Evolutionary conservation across 1,284 basidiomycete genomes (phyloP).

Genomic region (Malassezia dermatis): DNA sequence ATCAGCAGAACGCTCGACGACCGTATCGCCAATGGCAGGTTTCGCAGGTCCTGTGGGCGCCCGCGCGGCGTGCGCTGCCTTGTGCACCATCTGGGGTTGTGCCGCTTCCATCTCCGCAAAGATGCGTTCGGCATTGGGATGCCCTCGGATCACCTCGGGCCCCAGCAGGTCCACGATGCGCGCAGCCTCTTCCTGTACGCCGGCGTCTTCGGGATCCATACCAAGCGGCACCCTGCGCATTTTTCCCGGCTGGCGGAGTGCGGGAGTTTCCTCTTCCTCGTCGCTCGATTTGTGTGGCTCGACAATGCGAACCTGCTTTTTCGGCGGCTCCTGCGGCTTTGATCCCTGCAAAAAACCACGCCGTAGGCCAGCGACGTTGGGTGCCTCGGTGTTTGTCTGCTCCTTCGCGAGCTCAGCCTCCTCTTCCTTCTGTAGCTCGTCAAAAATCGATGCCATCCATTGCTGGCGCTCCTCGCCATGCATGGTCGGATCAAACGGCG

Average conservation of each 20-base stretch:
- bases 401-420: constrained; percentile 9
- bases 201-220: constrained; percentile 30
- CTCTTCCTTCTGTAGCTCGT: constrained; percentile 30
- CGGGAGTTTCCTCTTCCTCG: constrained; percentile 1
- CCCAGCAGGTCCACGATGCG: constrained; percentile 38
- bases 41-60: constrained; percentile 3
- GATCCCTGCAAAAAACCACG: constrained; percentile 12
- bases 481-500: constrained; percentile 8
- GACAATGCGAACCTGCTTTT: constrained; percentile 13
- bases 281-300: not conserved
- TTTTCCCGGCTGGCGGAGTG: not conserved
- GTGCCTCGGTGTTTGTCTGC: not conserved
- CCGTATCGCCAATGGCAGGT: constrained; percentile 3
- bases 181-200: constrained; percentile 40
- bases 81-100: constrained; percentile 6
- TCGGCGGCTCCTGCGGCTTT: not conserved
- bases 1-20: constrained; percentile 7
- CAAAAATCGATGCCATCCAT: constrained; percentile 36
- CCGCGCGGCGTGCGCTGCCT: constrained; percentile 3
- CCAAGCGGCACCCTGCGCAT: constrained; percentile 11
- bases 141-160: constrained; percentile 33
- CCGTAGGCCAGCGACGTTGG: not conserved
- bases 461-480: constrained; percentile 16
- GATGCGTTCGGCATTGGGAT: constrained; percentile 26
- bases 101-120: constrained; percentile 13